These are phyloP conservation scores for Metschnikowia colocasiae DNA, from an alignment of 805 yeast genomes.

Conservation along the genomic window DNA sequence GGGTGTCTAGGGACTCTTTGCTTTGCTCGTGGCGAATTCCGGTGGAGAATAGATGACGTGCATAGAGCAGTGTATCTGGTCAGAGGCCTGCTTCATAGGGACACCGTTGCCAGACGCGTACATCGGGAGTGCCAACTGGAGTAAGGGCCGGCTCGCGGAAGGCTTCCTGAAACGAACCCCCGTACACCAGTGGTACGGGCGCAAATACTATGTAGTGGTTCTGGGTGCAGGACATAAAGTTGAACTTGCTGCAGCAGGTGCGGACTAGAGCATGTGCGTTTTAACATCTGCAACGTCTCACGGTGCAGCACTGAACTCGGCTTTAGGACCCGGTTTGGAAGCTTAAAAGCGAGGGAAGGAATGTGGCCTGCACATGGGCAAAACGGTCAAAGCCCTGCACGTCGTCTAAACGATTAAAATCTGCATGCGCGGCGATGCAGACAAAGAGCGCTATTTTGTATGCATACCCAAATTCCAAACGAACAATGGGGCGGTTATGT, in stretches of 20 bases:
- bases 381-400: background rate
- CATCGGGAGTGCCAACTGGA: too few relatives aligned
- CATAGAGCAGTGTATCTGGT: too few relatives aligned
- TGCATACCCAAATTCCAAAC: background rate
- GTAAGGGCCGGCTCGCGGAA: too few relatives aligned
- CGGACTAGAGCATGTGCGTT: background rate
- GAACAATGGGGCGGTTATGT: background rate
- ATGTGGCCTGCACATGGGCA: background rate
- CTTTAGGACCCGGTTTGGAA: background rate
- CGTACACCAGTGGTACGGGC: too few relatives aligned
- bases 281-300: background rate
- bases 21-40: too few relatives aligned
- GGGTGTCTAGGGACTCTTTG: too few relatives aligned
- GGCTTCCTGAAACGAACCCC: too few relatives aligned
- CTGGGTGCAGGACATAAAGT: too few relatives aligned
- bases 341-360: background rate
- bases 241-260: background rate
- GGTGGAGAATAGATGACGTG: too few relatives aligned
- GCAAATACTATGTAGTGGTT: too few relatives aligned
- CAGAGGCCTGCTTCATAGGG: too few relatives aligned
- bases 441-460: background rate
- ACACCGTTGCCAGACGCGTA: too few relatives aligned
- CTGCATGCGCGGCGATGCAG: background rate
- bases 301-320: background rate
- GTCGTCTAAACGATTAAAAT: background rate